Percentiles rank a stretch among this genome's conserved stretches.
phyloP scores from a whole-genome alignment of 257 asterid species.

The Craterostigma plantagineum region DNA sequence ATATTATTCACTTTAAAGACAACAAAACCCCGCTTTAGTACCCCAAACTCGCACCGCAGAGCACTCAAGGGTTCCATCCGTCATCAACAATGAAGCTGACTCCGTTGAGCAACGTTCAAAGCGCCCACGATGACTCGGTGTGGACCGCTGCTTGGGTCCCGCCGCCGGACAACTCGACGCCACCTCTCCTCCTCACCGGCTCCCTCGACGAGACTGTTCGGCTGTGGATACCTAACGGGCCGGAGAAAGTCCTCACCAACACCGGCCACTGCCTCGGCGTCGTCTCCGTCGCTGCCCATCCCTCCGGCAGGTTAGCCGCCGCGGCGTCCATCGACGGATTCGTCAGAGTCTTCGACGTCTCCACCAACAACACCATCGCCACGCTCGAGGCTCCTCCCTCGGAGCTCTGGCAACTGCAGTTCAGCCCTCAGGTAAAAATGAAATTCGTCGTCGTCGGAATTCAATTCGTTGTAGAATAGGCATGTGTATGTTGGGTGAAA shows the following conservation, averaged over 20 bases:
- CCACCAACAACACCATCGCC: constrained; percentile 56
- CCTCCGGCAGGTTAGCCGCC: constrained; percentile 81
- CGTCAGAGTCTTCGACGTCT: constrained; percentile 68
- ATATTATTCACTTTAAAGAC: too few relatives aligned
- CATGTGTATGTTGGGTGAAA: too few relatives aligned
- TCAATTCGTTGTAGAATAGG: too few relatives aligned
- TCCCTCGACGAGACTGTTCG: constrained; percentile 85
- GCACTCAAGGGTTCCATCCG: too few relatives aligned
- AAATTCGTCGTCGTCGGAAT: not conserved
- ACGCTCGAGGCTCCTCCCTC: constrained; percentile 94
- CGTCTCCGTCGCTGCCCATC: constrained; percentile 80
- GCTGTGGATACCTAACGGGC: constrained; percentile 50
- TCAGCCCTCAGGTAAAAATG: constrained; percentile 49
- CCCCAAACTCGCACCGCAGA: too few relatives aligned
- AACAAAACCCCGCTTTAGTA: too few relatives aligned
- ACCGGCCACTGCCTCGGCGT: constrained; percentile 95
- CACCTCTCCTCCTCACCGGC: constrained; percentile 61
- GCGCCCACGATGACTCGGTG: constrained; percentile 79
- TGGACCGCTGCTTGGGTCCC: constrained; percentile 96
- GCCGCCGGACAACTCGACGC: constrained; percentile 21
- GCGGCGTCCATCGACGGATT: constrained; percentile 85
- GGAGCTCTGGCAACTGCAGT: constrained; percentile 87
- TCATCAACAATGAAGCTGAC: constrained; percentile 49
- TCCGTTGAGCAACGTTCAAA: constrained; percentile 41
- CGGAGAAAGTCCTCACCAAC: constrained; percentile 32